Evolutionary conservation across 2,329 filamentous ascomycete genomes (phyloP).

Genomic region (Amesomyces nigricolor): DNA sequence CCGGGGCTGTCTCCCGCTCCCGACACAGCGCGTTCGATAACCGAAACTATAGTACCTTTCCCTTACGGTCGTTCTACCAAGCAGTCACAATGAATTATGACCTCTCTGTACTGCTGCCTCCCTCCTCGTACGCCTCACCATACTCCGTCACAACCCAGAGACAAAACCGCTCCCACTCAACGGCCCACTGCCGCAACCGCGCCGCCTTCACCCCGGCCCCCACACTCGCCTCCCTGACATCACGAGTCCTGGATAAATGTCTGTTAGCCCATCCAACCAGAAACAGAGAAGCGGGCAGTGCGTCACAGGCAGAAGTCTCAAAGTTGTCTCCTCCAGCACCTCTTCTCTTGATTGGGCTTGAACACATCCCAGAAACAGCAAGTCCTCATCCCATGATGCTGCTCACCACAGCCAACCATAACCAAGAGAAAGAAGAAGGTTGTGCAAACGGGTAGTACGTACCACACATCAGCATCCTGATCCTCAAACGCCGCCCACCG

Average conservation of each 20-base stretch:
- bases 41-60: not conserved
- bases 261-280: not conserved
- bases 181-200: conserved; percentile 70
- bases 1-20: not conserved
- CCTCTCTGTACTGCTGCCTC: not conserved
- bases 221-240: conserved; percentile 66
- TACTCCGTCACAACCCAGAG: conserved; percentile 83
- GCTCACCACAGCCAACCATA: too few relatives aligned
- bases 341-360: not conserved
- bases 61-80: too few relatives aligned
- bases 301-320: not conserved
- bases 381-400: not conserved
- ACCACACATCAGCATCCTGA: conserved; percentile 60
- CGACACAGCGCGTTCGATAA: not conserved
- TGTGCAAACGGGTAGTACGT: too few relatives aligned
- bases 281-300: not conserved
- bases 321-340: not conserved
- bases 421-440: not conserved
- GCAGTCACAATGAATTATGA: not conserved
- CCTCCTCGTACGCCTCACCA: conserved; percentile 23
- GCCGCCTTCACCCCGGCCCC: conserved; percentile 66
- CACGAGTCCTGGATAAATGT: conserved; percentile 43
- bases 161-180: conserved; percentile 85
- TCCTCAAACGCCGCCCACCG: conserved; percentile 88
- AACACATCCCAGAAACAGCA: too few relatives aligned